These are phyloP conservation scores for Cadophora luteo-olivacea DNA, from an alignment of 2,329 filamentous ascomycete species.

Conservation along the genomic window DNA sequence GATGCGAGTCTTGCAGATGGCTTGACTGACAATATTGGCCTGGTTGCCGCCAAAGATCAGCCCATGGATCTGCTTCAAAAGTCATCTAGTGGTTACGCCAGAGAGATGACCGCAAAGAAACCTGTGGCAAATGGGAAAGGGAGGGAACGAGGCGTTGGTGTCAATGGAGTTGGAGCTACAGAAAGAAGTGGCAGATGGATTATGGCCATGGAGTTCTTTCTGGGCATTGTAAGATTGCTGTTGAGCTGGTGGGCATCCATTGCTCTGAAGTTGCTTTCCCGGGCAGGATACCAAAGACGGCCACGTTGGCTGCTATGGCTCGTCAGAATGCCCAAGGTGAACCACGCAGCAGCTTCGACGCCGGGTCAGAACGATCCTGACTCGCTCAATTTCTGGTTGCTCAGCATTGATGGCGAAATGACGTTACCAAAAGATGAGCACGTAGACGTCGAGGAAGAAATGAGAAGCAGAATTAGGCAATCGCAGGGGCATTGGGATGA, in stretches of 20 bases:
- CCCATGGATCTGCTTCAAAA: slow-evolving; percentile 43
- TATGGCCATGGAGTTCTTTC: slow-evolving; percentile 76
- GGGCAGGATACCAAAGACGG: slow-evolving; percentile 64
- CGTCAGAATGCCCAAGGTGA: slow-evolving; percentile 39
- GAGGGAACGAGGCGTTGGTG: slow-evolving; percentile 49
- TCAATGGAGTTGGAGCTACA: slow-evolving; percentile 76
- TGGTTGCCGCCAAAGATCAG: slow-evolving; percentile 40
- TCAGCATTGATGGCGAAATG: slow-evolving; percentile 58
- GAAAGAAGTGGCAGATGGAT: slow-evolving; percentile 82
- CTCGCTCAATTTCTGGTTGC: slow-evolving; percentile 58
- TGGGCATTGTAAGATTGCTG: slow-evolving; percentile 73
- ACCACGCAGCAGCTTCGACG: slow-evolving; percentile 25
- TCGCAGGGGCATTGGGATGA: slow-evolving; percentile 49
- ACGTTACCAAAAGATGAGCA: slow-evolving; percentile 64
- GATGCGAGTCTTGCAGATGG: slow-evolving; percentile 37
- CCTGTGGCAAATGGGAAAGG: slow-evolving; percentile 49
- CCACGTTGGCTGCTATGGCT: slow-evolving; percentile 67
- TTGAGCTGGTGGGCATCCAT: slow-evolving; percentile 50
- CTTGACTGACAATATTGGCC: slow-evolving; percentile 39
- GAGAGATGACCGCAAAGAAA: slow-evolving; percentile 72
- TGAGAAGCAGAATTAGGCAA: slow-evolving; percentile 65
- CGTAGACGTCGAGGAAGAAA: slow-evolving; percentile 82
- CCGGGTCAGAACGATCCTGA: slow-evolving; percentile 40
- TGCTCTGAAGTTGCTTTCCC: slow-evolving; percentile 52
- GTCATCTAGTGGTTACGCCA: slow-evolving; percentile 68